Base-by-base conservation (phyloP, 495 filamentous ascomycete species). In the Tuber umbilicatum region DNA sequence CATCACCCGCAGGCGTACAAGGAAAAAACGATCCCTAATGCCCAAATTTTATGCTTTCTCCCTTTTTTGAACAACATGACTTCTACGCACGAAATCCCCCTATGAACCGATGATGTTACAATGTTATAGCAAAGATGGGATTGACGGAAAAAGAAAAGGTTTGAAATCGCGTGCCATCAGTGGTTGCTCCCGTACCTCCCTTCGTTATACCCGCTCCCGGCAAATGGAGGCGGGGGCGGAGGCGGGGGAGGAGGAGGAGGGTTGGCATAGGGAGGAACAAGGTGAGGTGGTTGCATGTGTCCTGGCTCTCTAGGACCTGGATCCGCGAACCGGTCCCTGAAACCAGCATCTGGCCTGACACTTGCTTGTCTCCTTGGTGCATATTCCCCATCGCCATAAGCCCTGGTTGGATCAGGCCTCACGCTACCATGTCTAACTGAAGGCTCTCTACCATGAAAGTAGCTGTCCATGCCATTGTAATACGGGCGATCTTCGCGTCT, bases 341-440 rank as follows among this genome's bases (percentile, higher is more conserved):
- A 75, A 19, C 76, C 67, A 27, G 78, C 73, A 2, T 78, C 78
- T 17, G 70, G 70, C 41, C 70, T 72, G 50, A 74, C 55, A 69
- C 74, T 72, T 74, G 50, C 43, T 39, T 72, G 74, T 19, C 74
- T 70, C 40, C 73, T 47, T 55, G 71, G 42, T 17, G 47, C 27
- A 42, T 80, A 72, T 45, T 79, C 77, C 27, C 77, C 71, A 68
- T 75, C 76, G n/a, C 70, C 73, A 73, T 80, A 80, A 35, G 69
- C 47, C 60, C 73, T 77, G 35, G 40, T 37, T 55, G 50, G 38
- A 6, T 79, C 77, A 23, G 78, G 78, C 81, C 41, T 84, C 81
- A 76, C 85, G 85, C 73, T 85, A 84, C 79, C 81, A 82, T 78
- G 84, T 37, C 73, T 82, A 45, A 84, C 84, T 9, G 55, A 64